Percentiles rank a stretch among this genome's conserved stretches.
These are phyloP conservation scores for Microstroma glucosiphilum DNA, from an alignment of 1,284 basidiomycete species.

Conservation along the genomic window DNA sequence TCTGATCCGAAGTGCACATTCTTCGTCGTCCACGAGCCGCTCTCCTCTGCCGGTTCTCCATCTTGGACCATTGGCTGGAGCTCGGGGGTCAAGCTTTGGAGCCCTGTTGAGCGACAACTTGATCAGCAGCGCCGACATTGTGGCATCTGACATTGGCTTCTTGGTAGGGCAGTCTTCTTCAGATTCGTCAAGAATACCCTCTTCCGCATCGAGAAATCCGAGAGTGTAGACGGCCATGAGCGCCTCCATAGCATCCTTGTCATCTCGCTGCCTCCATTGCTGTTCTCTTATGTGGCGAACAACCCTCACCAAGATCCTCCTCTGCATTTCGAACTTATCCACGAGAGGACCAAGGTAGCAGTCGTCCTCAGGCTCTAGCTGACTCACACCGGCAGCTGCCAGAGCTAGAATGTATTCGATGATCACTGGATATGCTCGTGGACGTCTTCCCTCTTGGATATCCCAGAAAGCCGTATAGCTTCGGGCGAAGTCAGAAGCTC, in stretches of 20 bases:
- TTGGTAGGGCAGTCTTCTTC: too few relatives aligned
- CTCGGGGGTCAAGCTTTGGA: slow-evolving; percentile 2
- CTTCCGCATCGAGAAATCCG: too few relatives aligned
- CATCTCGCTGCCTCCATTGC: not conserved
- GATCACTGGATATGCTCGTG: not conserved
- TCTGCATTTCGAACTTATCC: slow-evolving; percentile 4
- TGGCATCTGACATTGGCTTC: not conserved
- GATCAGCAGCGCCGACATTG: not conserved
- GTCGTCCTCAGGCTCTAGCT: not conserved
- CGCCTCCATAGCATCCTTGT: not conserved
- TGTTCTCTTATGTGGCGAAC: not conserved
- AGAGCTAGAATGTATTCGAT: not conserved
- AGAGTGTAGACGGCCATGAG: not conserved
- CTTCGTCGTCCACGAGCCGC: not conserved
- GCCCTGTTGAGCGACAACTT: not conserved
- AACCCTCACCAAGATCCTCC: not conserved
- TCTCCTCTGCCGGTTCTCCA: not conserved
- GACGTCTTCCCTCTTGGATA: not conserved
- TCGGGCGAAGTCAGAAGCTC: not conserved
- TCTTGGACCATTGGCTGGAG: not conserved
- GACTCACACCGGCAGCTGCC: not conserved
- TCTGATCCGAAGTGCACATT: not conserved
- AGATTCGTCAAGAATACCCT: too few relatives aligned
- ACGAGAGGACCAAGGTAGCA: not conserved
- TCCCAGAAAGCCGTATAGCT: slow-evolving; percentile 3